Conservation (phyloP, 169 alveolate genomes). For the Plasmodium ovale region DNA sequence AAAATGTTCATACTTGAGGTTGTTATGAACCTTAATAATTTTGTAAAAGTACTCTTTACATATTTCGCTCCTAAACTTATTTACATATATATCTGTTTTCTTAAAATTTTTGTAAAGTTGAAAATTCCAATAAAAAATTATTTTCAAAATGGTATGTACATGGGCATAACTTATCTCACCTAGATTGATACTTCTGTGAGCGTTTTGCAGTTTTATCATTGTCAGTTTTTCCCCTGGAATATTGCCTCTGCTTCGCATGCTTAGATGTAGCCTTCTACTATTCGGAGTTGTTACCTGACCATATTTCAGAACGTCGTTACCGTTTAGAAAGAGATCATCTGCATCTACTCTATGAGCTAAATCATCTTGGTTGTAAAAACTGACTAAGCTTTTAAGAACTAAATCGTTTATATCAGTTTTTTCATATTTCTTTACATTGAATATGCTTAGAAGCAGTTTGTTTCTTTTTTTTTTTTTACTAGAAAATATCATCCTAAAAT, state of each 20-base stretch:
- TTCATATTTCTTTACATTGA: slow-evolving; percentile 36
- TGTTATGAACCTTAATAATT: slow-evolving; percentile 48
- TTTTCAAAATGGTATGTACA: slow-evolving; percentile 58
- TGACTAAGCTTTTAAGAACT: slow-evolving; percentile 55
- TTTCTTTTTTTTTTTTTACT: slow-evolving; percentile 72
- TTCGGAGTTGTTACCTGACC: neutral
- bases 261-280: neutral
- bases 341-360: slow-evolving; percentile 24
- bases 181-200: slow-evolving; percentile 5
- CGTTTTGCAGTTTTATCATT: neutral
- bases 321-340: slow-evolving; percentile 10
- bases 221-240: neutral
- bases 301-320: neutral
- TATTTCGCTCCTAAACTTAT: slow-evolving; percentile 45
- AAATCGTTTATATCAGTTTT: slow-evolving; percentile 33
- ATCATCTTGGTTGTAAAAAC: slow-evolving; percentile 32
- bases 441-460: slow-evolving; percentile 37
- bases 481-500: slow-evolving; percentile 75
- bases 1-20: slow-evolving; percentile 10
- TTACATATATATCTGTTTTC: slow-evolving; percentile 55
- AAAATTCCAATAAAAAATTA: slow-evolving; percentile 74
- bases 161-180: slow-evolving; percentile 20
- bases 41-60: slow-evolving; percentile 60
- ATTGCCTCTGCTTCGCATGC: neutral
- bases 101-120: slow-evolving; percentile 59